Percentiles rank a stretch among this genome's conserved stretches.
Evolutionary conservation across 176 grass and related monocot species (phyloP).

Genomic region (Musa itinerans): DNA sequence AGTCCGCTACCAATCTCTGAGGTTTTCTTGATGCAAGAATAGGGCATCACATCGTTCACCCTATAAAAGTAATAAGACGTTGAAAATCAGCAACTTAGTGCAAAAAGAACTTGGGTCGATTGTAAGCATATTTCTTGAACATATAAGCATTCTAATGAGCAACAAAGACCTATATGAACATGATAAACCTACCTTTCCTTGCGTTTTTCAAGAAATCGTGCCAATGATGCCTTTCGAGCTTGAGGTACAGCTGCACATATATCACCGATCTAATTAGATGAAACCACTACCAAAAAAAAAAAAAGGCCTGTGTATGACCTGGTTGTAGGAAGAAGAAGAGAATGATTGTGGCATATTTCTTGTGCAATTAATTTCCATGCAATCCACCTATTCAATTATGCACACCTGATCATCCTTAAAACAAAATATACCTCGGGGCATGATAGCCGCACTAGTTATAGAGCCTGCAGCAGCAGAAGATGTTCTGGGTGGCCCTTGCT

Average conservation of each 20-base stretch:
- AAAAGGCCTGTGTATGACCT: too few relatives aligned
- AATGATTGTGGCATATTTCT: neutral
- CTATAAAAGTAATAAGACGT: constrained; percentile 29
- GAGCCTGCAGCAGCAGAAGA: neutral
- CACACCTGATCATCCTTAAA: too few relatives aligned
- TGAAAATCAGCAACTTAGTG: constrained; percentile 4
- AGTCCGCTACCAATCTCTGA: constrained; percentile 40
- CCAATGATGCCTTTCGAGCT: constrained; percentile 49
- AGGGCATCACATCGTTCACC: constrained; percentile 38
- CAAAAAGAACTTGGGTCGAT: too few relatives aligned
- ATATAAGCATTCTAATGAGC: neutral
- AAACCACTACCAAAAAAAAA: neutral
- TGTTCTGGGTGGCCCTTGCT: neutral
- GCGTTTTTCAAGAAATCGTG: constrained; percentile 56
- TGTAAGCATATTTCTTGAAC: neutral
- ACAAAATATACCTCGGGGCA: constrained; percentile 21
- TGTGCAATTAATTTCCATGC: neutral
- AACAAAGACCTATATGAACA: neutral
- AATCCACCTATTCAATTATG: too few relatives aligned
- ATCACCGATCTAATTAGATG: constrained; percentile 13
- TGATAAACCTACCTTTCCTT: constrained; percentile 41
- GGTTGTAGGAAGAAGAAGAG: neutral
- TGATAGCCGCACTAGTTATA: neutral
- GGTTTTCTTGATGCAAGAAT: constrained; percentile 40
- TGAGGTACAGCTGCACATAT: constrained; percentile 34